Evolutionary conservation across 2,329 filamentous ascomycete species (phyloP), one percentile per base, ranked within the genome.

Genomic region (Fusarium nanum): DNA sequence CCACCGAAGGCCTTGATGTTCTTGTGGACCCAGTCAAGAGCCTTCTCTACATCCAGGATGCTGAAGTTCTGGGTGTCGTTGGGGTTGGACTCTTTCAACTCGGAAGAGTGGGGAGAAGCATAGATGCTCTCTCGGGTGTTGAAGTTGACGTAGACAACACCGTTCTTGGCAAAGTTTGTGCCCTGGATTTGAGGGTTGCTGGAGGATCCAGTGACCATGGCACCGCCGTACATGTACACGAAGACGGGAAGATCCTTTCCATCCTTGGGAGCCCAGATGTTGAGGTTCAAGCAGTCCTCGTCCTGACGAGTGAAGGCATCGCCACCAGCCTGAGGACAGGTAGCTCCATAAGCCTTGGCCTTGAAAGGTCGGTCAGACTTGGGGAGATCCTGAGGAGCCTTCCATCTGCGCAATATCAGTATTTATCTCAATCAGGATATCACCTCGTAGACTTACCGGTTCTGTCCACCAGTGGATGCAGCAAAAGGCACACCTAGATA

Each of bases 201-300:
- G 73, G 68, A 79, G 55, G 78, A 78, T 10, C 82, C 71, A 11
- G 72, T 73, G 44, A 75, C 73, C 73, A 75, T 75, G 32, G 71
- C 73, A 64, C 73, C 73, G 8, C 82, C 82, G 23, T 83, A 83
- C 73, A 83, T 83, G 64, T 83, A 83, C 3, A 84, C 79, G 22
- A 75, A 75, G 12, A 75, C 78, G n/a, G 78, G 77, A 11, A 78
- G 63, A 32, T 75, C 64, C 22, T 75, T 65, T 6, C 68, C 75
- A 16, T 18, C 2, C 6, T 41, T 52, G 13, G 73, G 75, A 2
- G 75, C 74, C 80, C 79, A 81, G 56, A 81, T 74, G 70, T 81
- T 81, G 22, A 84, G 72, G 68, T 80, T 83, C 70, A 84, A 63
- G 55, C 83, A 84, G 28, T 84, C 81, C 64, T 81, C 80, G 48